These are phyloP conservation scores for Tuber indicum DNA, from an alignment of 495 filamentous ascomycete genomes.

Conservation along the genomic window DNA sequence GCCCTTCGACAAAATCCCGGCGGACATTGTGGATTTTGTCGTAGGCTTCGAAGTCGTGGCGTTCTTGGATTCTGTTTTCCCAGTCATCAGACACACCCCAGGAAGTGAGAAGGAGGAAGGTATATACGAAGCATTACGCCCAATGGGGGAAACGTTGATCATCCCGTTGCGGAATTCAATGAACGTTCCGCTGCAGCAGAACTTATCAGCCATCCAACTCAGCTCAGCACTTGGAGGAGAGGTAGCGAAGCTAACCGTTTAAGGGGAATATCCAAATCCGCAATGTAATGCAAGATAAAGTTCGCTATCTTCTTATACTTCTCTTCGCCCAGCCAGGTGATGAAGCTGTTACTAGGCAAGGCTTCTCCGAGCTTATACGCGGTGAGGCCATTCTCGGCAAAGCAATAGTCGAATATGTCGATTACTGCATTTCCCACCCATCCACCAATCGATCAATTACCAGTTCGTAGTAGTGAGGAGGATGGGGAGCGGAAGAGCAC, in stretches of 20 bases:
- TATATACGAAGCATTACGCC: conserved; percentile 64
- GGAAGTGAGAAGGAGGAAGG: neutral
- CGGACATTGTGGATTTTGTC: conserved; percentile 71
- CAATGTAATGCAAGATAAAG: conserved; percentile 82
- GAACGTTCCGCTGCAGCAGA: conserved; percentile 67
- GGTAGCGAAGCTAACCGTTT: conserved; percentile 51
- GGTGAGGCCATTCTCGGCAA: conserved; percentile 88
- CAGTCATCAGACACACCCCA: neutral
- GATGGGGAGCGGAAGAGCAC: conserved; percentile 42
- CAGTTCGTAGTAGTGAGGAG: conserved; percentile 52
- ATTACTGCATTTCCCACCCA: conserved; percentile 21
- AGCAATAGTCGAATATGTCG: conserved; percentile 87
- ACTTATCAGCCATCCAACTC: neutral
- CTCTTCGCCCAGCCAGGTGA: conserved; percentile 84
- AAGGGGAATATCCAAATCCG: conserved; percentile 76
- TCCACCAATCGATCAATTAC: neutral
- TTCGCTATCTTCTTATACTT: conserved; percentile 82
- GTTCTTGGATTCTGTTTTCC: conserved; percentile 58
- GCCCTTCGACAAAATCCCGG: conserved; percentile 59
- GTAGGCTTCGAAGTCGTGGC: conserved; percentile 69
- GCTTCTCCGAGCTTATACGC: conserved; percentile 73
- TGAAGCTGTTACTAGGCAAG: conserved; percentile 73
- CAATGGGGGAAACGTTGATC: conserved; percentile 89
- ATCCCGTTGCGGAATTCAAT: conserved; percentile 96
- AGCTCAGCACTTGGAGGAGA: neutral